Evolutionary conservation across 2,329 filamentous ascomycete species (phyloP), one percentile per base, ranked within the genome.

Genomic region (Penicillium sclerotiorum): DNA sequence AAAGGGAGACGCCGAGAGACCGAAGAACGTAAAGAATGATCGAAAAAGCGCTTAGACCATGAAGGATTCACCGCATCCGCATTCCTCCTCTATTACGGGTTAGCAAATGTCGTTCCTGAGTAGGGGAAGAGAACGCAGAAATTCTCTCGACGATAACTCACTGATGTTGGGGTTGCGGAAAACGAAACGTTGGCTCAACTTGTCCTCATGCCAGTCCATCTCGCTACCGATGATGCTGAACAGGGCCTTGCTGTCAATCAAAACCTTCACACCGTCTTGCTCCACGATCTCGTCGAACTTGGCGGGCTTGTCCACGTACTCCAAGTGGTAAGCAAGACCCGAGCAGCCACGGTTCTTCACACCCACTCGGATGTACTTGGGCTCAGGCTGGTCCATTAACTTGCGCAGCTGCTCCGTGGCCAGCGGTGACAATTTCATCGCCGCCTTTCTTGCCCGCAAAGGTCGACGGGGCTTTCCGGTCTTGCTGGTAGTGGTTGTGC

Each of bases 161-260:
- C 92, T 99, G 69, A 97, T 97, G 67, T 99, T 99, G 2, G 94
- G 94, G 70, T 99, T 99, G 69, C 84, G 87, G 75, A 99, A 99
- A 43, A 96, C 86, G 72, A 99, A 99, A 58, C 89, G 81, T 72
- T 92, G 83, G 70, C 88, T 95, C 57, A 99, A 76, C 77, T 95
- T 96, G 64, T 97, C 94, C 74, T 97, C 92, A 9, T 93, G 81
- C 92, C 93, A 99, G 68, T 99, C 94, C 94, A 99, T 99, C 75
- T 97, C 93, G 67, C 89, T 96, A 5, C 94, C 94, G 63, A 99
- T 96, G 46, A 99, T 97, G 72, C 93, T 97, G 70, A 99, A 92
- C 42, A 99, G 77, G 35, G 94, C 94, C 77, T 96, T 97, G 79
- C 90, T 95, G 72, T 99, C 94, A 49, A 99, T 94, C 69, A 97